Base-by-base conservation (phyloP, 768 basidiomycete species). In the Leccinum variicolor region DNA sequence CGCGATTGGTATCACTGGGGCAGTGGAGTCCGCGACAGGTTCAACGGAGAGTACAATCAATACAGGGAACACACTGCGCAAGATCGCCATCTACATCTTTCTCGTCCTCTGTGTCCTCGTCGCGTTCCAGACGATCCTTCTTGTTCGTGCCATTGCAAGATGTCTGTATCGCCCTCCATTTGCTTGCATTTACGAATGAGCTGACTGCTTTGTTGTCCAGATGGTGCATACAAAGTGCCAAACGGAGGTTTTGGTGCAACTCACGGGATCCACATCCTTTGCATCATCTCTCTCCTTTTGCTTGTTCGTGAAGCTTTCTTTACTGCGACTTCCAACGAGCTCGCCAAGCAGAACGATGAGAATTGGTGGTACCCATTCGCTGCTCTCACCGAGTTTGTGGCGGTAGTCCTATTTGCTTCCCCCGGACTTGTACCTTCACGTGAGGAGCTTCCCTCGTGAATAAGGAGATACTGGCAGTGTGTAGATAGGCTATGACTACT, bases 401-500 rank as follows among this genome's bases (percentile, higher is more conserved):
- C 72, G 2, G 73, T 69, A 3, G 29, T 67, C 31, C 50, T 75
- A 50, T 75, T 74, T 29, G 48, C 68, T 36, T 59, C 64, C 28
- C 72, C 71, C 19, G 74, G 74, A 23, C 64, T 75, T 7, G 68
- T 75, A 11, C 74, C 74, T 25, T 69, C 67, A 7, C 62, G 63
- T 3, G 67, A 66, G 3, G 65, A 69, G 56, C 61, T 69, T 13
- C 67, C 67, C 3, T 60, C 67, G 15, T 69, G 25, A 56, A 39
- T 14, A 43, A 33, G 48, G 36, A 55, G 36, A 52, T 11, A 7
- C 10, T 57, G 15, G 17, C 14, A n/a, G 17, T 11, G 26, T 41
- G 25, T 39, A 19, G 33, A 36, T 10, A n/a, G n/a, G 50, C 13
- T n/a, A 46, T 17, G 28, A 50, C 6, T 46, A 21, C 11, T 36